Base-by-base conservation (phyloP, 2,329 filamentous ascomycete species). In the Colletotrichum siamense region DNA sequence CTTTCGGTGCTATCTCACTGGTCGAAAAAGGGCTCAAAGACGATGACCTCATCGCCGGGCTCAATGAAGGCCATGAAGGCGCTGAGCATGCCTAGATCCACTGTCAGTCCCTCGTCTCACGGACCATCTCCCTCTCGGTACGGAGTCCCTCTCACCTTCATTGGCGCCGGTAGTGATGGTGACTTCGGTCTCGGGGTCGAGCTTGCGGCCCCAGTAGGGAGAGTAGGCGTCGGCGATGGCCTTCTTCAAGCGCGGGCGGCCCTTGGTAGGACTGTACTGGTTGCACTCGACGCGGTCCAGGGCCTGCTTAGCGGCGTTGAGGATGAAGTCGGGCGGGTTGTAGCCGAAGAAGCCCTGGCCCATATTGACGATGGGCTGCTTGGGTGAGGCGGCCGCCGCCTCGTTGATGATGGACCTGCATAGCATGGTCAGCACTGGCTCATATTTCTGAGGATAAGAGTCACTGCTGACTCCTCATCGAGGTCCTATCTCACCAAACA, bases 41-140 rank as follows among this genome's bases (percentile, higher is more conserved):
- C 91, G 79, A 99, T 98, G 79, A 98, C 97, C 85, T 99, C 97
- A 82, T 99, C 97, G 15, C 95, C 97, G 1, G 92, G 91, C 85
- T 99, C 97, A 75, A 99, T 93, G 81, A 99, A 99, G 4, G 92
- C 97, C 97, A 99, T 99, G 83, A 99, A 99, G 0, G 96, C 97
- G 83, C 95, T 96, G 79, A 99, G 89, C 95, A 99, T 99, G 81
- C 95, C 92, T 91, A 71, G 4, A 28, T 9, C 4, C 12, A n/a
- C 34, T 3, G 69, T 76, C 69, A 73, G 68, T 66, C 26, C 18
- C 10, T 67, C 8, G 15, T 28, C 34, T 68, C 69, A 8, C 22
- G n/a, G 34, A 3, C 4, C 22, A 22, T 8, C 16, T 16, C 34
- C 24, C 82, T 76, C 78, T 84, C 91, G 16, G n/a, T 1, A 63